Conservation (phyloP, 768 basidiomycete species). For the Hygrophorus pudorinus region DNA sequence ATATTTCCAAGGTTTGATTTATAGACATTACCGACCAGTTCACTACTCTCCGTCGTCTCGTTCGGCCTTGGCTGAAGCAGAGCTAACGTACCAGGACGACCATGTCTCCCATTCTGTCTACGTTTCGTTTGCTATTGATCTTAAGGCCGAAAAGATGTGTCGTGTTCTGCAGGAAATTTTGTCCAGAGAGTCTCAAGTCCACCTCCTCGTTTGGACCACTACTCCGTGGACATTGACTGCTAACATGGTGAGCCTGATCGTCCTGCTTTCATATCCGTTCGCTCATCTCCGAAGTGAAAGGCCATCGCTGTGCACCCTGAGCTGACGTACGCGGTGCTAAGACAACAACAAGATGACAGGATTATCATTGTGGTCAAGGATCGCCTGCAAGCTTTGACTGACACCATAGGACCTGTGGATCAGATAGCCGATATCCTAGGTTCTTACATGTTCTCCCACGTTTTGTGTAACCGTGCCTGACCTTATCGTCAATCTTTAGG, state of each 20-base stretch:
- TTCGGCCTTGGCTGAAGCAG: conserved; percentile 92
- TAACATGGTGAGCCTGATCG: conserved; percentile 62
- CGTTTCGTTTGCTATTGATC: conserved; percentile 63
- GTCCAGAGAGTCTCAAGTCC: conserved; percentile 23
- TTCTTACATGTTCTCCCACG: neutral
- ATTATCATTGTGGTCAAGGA: conserved; percentile 43
- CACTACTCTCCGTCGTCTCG: conserved; percentile 92
- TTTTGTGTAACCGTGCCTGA: neutral
- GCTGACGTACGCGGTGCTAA: conserved; percentile 52
- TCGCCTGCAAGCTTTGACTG: conserved; percentile 30
- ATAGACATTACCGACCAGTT: conserved; percentile 80
- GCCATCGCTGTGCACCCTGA: conserved; percentile 82
- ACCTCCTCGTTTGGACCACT: conserved; percentile 88
- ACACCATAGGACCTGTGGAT: conserved; percentile 28
- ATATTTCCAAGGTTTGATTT: conserved; percentile 56
- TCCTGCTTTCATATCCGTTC: neutral
- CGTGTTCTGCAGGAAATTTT: conserved; percentile 23
- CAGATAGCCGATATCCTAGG: conserved; percentile 29
- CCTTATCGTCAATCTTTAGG: conserved; percentile 21
- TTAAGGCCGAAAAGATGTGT: conserved; percentile 11
- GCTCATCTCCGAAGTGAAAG: conserved; percentile 27
- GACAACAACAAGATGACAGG: conserved; percentile 8
- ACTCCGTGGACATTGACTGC: conserved; percentile 96
- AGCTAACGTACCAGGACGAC: conserved; percentile 82
- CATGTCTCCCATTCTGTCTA: conserved; percentile 86